Base-by-base conservation (phyloP, 2,329 filamentous ascomycete species). In the Aphanocladium album region DNA sequence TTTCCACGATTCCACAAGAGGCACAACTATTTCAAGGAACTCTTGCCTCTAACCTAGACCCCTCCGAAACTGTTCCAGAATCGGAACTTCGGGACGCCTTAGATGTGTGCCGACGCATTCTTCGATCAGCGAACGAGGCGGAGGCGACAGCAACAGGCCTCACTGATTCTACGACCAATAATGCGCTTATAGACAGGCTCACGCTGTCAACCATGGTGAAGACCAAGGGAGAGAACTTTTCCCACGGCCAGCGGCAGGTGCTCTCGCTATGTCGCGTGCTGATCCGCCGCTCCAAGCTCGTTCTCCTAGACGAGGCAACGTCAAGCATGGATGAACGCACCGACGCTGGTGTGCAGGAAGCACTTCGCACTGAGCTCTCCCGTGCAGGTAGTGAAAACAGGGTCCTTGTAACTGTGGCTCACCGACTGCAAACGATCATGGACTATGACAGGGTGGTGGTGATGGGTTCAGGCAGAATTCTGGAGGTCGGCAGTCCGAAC, bases 1-100 rank as follows among this genome's bases (percentile, higher is more conserved):
- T 85, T n/a, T 83, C 80, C 2, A 80, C 84, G 45, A 84, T 86
- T 19, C 80, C 83, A 0, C 83, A 86, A 65, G 83, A 86, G 63
- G 79, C 83, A 0, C 80, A 82, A 21, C 72, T 86, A 4, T 83
- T 84, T 67, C 81, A 79, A 62, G 82, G 81, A 17, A 78, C 76
- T 12, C 75, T 83, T 12, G 71, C 73, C 51, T 79, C 77, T 7
- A 83, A 90, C 66, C 79, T 91, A 14, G 88, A 90, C 68, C 84
- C 88, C 0, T 84, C 86, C 43, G 78, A 80, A 35, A 76, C 80
- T 39, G 76, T 86, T 27, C 75, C 79, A 0, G 80, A 83, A 57
- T 72, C 73, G 1, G 77, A 81, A 39, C 77, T 90, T 0, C 76
- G 80, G 25, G 81, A 81, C 62, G 86, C 85, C 0, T 76, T 90